Conservation (phyloP, 306 rosid genomes). For the Malus domestica region ASM211411v1 NC_041801.1:25943001-25943500, state of each 20-base stretch:
- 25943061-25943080: neutral
- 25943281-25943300: neutral
- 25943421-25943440: neutral
- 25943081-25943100: slow-evolving; percentile 7
- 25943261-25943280: neutral
- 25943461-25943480: neutral
- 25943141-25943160: neutral
- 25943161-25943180: neutral
- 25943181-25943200: neutral
- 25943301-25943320: neutral
- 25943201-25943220: neutral
- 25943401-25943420: neutral
- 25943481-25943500: neutral
- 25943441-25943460: neutral
- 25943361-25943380: neutral
- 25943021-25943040: slow-evolving; percentile 51
- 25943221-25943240: neutral
- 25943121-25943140: neutral
- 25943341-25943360: neutral
- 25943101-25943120: neutral
- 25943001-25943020: slow-evolving; percentile 55
- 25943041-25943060: slow-evolving; percentile 4
- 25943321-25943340: neutral
- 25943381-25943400: neutral
- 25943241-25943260: neutral